Conservation (phyloP, 2,329 filamentous ascomycete species). For the Metarhizium robertsii region DNA sequence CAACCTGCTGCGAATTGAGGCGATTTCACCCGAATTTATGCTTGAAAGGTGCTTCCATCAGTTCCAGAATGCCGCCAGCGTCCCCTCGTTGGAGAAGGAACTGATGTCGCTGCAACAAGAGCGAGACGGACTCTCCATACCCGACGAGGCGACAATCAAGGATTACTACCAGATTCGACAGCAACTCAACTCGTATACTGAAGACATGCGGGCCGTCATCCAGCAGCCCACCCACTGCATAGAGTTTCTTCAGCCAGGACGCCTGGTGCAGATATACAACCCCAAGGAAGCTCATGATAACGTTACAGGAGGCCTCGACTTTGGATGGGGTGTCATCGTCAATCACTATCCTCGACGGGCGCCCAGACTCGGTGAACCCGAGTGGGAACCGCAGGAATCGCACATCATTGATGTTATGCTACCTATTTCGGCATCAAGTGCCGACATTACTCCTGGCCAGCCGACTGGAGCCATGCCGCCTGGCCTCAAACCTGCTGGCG, state of each 20-base stretch:
- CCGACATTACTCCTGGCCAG: constrained; percentile 31
- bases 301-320: constrained; percentile 46
- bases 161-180: constrained; percentile 90
- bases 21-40: constrained; percentile 98
- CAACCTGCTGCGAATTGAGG: constrained; percentile 93
- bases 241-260: constrained; percentile 78
- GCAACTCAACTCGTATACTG: constrained; percentile 72
- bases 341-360: constrained; percentile 59
- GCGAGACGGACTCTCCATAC: constrained; percentile 63
- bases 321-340: constrained; percentile 88
- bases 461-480: constrained; percentile 41
- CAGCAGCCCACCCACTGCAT: constrained; percentile 83
- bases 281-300: constrained; percentile 36
- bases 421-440: constrained; percentile 41
- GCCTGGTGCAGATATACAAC: constrained; percentile 78
- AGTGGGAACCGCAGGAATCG: constrained; percentile 64
- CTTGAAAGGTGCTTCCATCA: constrained; percentile 97
- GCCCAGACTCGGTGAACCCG: constrained; percentile 57
- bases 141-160: constrained; percentile 80
- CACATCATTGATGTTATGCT: constrained; percentile 79
- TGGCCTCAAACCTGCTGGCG: constrained; percentile 39
- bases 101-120: constrained; percentile 70
- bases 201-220: constrained; percentile 85
- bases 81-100: constrained; percentile 75
- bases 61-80: constrained; percentile 90